Base-by-base conservation (phyloP, 140 eudicot species). In the Senecio squalidus region DNA sequence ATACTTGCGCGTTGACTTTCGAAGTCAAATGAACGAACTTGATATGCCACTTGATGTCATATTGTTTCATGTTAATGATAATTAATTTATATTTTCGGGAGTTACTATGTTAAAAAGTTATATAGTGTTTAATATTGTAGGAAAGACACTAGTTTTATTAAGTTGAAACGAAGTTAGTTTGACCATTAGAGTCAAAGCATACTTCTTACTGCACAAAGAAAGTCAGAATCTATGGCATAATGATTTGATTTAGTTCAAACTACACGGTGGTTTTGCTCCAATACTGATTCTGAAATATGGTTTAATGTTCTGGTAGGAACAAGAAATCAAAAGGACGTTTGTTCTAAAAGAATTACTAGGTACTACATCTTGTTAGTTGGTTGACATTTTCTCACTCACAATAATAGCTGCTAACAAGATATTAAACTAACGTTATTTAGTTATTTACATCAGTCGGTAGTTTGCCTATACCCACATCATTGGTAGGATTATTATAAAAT, bases 151-250 rank as follows among this genome's bases (percentile, higher is more conserved):
- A 30, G 31, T 11, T 4, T 49, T 53, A 0, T 38, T 50, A 30
- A 41, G 47, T 69, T 29, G 18, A 11, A 36, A 2, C 33, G 47
- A 26, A 23, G 50, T 52, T 47, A n/a, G 49, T 61, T 61, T 70
- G 76, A 70, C 64, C 25, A 41, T 29, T 40, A 62, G 50, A 52
- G 70, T 61, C 64, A 70, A 70, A 52, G 48, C 45, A n/a, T n/a
- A n/a, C n/a, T n/a, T n/a, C n/a, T n/a, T n/a, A n/a, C n/a, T n/a
- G n/a, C n/a, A n/a, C n/a, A n/a, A n/a, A n/a, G n/a, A n/a, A n/a
- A n/a, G n/a, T n/a, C 10, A 25, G 17, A 34, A 59, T 40, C 6
- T 22, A 22, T 55, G 9, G 28, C 13, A 59, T 36, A 25, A 38
- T 31, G 68, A 59, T 26, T 54, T 27, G 9, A 15, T 47, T 68